These are phyloP conservation scores for Salvia rosmarinus DNA, from an alignment of 257 asterid genomes.

Conservation along the genomic window DNA sequence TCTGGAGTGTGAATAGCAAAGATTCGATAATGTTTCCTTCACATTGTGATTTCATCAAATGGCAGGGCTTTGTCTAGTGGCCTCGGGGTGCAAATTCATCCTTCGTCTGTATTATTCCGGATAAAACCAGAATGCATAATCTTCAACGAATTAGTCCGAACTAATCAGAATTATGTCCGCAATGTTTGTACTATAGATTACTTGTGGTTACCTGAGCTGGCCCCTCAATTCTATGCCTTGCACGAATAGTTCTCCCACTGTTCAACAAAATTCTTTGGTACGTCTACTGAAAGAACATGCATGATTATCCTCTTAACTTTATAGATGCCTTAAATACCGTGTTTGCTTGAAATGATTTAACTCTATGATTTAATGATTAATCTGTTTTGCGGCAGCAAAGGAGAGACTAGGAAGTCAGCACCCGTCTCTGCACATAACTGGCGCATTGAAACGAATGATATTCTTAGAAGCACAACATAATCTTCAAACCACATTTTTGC, in stretches of 20 bases:
- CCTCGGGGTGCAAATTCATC: constrained; percentile 82
- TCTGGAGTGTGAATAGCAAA: neutral
- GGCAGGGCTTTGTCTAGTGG: constrained; percentile 90
- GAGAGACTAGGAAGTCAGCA: constrained; percentile 5
- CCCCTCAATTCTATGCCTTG: constrained; percentile 73
- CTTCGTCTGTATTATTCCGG: constrained; percentile 81
- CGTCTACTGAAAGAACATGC: constrained; percentile 22
- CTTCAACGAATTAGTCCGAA: constrained; percentile 74
- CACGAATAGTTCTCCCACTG: constrained; percentile 43
- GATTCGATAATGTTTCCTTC: neutral
- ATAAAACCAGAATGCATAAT: constrained; percentile 86
- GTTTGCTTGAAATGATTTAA: neutral
- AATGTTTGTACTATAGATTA: constrained; percentile 75
- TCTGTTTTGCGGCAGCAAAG: constrained; percentile 26
- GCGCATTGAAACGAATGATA: neutral
- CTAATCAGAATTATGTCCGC: constrained; percentile 76
- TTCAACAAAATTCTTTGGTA: constrained; percentile 21
- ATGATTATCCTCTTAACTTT: too few relatives aligned
- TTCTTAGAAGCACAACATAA: constrained; percentile 17
- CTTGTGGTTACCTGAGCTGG: constrained; percentile 89
- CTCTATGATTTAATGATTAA: neutral
- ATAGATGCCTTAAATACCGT: too few relatives aligned
- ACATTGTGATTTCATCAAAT: constrained; percentile 26
- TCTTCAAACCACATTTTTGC: too few relatives aligned
- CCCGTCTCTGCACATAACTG: neutral